Base-by-base conservation (phyloP, 768 basidiomycete genomes). In the Phylloporus rhodoxanthus region DNA sequence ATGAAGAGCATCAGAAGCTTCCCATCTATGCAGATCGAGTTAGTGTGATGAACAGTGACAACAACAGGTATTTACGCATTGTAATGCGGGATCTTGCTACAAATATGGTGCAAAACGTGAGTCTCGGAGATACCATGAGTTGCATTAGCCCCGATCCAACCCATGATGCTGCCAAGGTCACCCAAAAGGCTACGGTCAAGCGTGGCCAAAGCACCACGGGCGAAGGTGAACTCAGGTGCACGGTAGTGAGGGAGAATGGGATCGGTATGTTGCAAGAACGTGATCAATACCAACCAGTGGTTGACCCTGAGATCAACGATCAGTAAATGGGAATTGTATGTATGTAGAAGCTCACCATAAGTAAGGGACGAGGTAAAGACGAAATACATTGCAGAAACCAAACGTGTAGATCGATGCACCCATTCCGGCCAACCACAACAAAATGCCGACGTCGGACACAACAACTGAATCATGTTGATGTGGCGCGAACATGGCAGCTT, bases 251-350 rank as follows among this genome's bases (percentile, higher is more conserved):
- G 94, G 38, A 98, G 80, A 40, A 87, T 68, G 17, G 94, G 91
- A 71, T 97, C 95, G 60, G 95, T 97, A 75, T 99, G 95, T 73
- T 99, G 95, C 44, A 97, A 77, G 86, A 91, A 97, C 17, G 93
- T 96, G 74, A 97, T 96, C 60, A 92, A 62, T 50, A 97, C 91
- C 47, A 97, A 78, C 93, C 93, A 96, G 76, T 92, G 90, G 75
- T 91, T 91, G 47, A 86, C 82, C 83, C 80, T 84, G 52, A 9
- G 11, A 13, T 38, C 20, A 38, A 53, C 4, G 15, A 28, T 51
- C 8, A 43, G 47, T 11, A 25, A 48, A 30, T 19, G 10, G 40
- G 11, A 9, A 26, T 17, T 13, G 33, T 2, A 7, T 8, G 19
- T 23, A 33, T 11, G 9, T 25, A 25, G 2, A 28, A 1, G 51